Base-by-base conservation (phyloP, 73 alveolate species). In the Durusdinium trenchii region DNA sequence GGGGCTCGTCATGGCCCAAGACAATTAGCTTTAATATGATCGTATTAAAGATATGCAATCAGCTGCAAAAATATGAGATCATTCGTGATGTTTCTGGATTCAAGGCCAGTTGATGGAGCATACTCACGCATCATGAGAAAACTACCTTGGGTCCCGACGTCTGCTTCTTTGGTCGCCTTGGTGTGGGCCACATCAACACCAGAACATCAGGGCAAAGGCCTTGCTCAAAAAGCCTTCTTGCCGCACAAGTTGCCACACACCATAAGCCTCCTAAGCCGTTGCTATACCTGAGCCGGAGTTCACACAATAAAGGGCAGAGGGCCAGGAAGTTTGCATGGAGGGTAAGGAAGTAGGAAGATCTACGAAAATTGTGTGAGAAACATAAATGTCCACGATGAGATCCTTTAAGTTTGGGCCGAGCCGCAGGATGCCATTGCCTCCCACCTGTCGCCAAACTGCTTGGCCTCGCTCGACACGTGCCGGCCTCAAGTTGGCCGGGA, bases 131-230 rank as follows among this genome's bases (percentile, higher is more conserved):
- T 43, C 91, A 28, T 81, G n/a, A n/a, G n/a, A n/a, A n/a, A n/a
- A n/a, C 64, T 20, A 20, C 64, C 71, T 89, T 14, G 46, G 96
- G 35, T 3, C 40, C 48, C 12, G 86, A 46, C 96, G 30, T 89
- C 96, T 10, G 96, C 96, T 89, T 89, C 96, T 89, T 89, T 89
- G 96, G 96, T 89, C 67, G 96, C 96, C 96, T 89, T 43, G 48
- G 45, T 46, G n/a, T 4, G n/a, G 26, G 60, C 30, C 83, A n/a
- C 23, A 20, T 3, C n/a, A 23, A 23, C 73, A 23, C 18, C 18
- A n/a, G 30, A 60, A 23, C 30, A 1, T 60, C 73, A 60, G 18
- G 73, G n/a, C 73, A 23, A 23, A 12, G 12, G 69, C 52, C 86
- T 40, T 54, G 36, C 38, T 30, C 52, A 23, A 23, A 23, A 23